These are phyloP conservation scores for Kentomonas sorsogonicus DNA, from an alignment of 208 protist species.

Conservation along the genomic window DNA sequence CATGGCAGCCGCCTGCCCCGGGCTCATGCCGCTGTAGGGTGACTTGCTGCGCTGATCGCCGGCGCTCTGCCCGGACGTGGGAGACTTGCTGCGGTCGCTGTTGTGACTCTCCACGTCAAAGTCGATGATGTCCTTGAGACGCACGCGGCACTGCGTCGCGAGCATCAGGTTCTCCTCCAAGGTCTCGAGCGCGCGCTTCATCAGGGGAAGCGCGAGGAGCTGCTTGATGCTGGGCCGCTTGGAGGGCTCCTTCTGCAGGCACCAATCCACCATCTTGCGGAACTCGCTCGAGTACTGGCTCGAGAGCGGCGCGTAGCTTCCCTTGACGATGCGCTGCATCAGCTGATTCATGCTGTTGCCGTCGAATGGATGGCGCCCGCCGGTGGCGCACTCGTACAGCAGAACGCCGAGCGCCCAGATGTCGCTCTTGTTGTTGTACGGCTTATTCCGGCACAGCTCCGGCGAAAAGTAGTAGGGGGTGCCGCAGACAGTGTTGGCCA, in stretches of 20 bases:
- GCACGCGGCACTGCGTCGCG: slow-evolving; percentile 79
- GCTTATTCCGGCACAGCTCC: slow-evolving; percentile 91
- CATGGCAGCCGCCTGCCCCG: slow-evolving; percentile 73
- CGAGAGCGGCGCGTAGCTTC: slow-evolving; percentile 72
- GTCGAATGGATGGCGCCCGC: slow-evolving; percentile 89
- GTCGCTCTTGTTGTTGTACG: slow-evolving; percentile 96
- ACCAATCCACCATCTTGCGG: slow-evolving; percentile 84
- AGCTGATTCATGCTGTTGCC: slow-evolving; percentile 91
- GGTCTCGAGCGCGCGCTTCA: slow-evolving; percentile 68
- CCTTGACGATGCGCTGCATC: slow-evolving; percentile 89
- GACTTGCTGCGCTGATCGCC: slow-evolving; percentile 8
- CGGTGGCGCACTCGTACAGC: slow-evolving; percentile 84
- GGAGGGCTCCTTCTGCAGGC: slow-evolving; percentile 76
- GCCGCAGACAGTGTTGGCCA: slow-evolving; percentile 91
- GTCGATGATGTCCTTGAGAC: slow-evolving; percentile 86
- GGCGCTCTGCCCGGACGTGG: slow-evolving; percentile 7
- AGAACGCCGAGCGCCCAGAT: slow-evolving; percentile 92
- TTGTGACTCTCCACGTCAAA: slow-evolving; percentile 47
- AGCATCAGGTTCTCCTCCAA: slow-evolving; percentile 88
- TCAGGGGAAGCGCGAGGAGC: slow-evolving; percentile 53
- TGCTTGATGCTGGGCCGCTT: slow-evolving; percentile 80
- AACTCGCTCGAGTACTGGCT: slow-evolving; percentile 80
- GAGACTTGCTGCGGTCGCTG: slow-evolving; percentile 14
- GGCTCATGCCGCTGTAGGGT: slow-evolving; percentile 36
- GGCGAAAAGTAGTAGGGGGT: slow-evolving; percentile 95